These are phyloP conservation scores for Trametes elegans DNA, from an alignment of 768 basidiomycete species.

Conservation along the genomic window DNA sequence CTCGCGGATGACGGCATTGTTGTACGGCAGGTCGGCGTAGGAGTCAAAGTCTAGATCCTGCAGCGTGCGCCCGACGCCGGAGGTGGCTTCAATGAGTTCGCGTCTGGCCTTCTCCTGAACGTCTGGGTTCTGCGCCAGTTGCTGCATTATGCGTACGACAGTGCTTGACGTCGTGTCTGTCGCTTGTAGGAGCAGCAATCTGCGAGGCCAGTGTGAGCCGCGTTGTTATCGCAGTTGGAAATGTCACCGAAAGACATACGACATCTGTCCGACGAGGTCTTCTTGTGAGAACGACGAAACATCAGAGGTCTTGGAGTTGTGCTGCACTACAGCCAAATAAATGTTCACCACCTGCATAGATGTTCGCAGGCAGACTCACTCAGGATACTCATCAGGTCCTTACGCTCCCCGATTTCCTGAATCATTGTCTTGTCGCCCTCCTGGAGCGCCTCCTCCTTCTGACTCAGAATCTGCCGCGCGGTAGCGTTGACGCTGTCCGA, in stretches of 20 bases:
- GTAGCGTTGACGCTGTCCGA: slow-evolving; percentile 5
- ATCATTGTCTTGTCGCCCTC: not conserved
- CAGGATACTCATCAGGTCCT: slow-evolving; percentile 6
- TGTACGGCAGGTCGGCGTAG: slow-evolving; percentile 2
- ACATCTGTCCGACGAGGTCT: slow-evolving; percentile 10
- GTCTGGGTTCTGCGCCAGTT: not conserved
- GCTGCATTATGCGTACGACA: not conserved
- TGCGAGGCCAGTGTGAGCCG: not conserved
- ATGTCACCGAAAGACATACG: not conserved
- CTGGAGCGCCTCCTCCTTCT: slow-evolving; percentile 2
- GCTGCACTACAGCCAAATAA: not conserved
- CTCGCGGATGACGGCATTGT: slow-evolving; percentile 12
- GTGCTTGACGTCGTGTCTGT: slow-evolving; percentile 9
- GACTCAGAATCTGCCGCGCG: not conserved
- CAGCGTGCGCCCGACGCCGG: not conserved
- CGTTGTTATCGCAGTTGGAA: too few relatives aligned
- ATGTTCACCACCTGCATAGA: not conserved
- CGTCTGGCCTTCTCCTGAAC: not conserved
- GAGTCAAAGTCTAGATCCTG: slow-evolving; percentile 6
- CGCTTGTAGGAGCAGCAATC: slow-evolving; percentile 2
- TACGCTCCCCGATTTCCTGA: slow-evolving; percentile 1
- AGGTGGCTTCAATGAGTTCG: not conserved
- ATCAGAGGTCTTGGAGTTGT: not conserved
- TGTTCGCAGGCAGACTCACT: not conserved
- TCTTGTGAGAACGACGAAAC: slow-evolving; percentile 6